Conservation (phyloP, 345 rosid genomes). For the Eucalyptus marginata region DNA sequence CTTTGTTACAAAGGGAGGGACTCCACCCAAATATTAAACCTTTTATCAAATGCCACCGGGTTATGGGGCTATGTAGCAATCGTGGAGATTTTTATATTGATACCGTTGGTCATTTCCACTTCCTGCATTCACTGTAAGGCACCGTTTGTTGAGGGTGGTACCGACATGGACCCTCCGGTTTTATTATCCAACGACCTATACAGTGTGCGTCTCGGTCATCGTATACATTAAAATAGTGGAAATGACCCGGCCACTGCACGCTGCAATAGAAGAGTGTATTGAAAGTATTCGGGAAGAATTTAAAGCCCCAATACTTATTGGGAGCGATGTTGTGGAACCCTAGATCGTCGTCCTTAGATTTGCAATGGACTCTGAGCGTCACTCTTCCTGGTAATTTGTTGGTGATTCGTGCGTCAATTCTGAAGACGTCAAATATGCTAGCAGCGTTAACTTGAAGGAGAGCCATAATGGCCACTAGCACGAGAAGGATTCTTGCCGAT, state of each 20-base stretch:
- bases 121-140: neutral
- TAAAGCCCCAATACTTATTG: too few relatives aligned
- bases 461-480: neutral
- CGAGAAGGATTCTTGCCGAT: neutral
- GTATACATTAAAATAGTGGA: too few relatives aligned
- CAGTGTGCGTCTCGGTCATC: rapidly evolving
- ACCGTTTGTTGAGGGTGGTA: rapidly evolving
- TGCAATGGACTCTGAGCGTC: too few relatives aligned
- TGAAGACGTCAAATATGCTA: neutral
- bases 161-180: neutral
- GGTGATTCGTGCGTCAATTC: too few relatives aligned
- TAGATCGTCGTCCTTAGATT: too few relatives aligned
- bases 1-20: neutral
- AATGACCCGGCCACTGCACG: too few relatives aligned
- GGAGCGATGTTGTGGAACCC: too few relatives aligned
- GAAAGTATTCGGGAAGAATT: too few relatives aligned
- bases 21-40: neutral
- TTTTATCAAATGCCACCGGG: neutral
- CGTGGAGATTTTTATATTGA: neutral
- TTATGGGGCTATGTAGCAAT: neutral
- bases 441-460: neutral
- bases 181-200: neutral
- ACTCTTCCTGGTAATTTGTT: too few relatives aligned
- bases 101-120: neutral
- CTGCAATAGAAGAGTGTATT: too few relatives aligned